Conservation (phyloP, 768 basidiomycete species). For the Lactifluus subvellereus region DNA sequence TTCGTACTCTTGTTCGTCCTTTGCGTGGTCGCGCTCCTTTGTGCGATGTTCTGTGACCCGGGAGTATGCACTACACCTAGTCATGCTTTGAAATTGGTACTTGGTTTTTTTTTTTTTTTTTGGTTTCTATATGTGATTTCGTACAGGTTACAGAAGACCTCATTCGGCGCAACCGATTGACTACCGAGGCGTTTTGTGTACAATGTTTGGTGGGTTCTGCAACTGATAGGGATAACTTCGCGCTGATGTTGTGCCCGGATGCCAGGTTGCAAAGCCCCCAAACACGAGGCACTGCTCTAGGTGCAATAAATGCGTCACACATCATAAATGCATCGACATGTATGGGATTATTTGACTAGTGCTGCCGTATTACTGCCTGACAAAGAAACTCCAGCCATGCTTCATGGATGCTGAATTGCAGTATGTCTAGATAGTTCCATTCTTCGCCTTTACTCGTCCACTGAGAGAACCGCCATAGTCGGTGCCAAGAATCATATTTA, state of each 20-base stretch:
- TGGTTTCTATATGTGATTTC: background rate
- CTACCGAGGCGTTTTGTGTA: background rate
- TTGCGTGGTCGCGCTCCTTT: background rate
- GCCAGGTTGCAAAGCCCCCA: background rate
- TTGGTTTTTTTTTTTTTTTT: background rate
- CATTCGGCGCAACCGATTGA: background rate
- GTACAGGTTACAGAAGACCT: constrained; percentile 2
- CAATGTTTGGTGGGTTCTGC: background rate
- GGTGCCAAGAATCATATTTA: constrained; percentile 7
- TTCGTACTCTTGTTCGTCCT: background rate
- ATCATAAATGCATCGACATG: background rate
- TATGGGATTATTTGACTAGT: background rate
- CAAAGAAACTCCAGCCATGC: background rate
- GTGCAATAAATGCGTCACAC: constrained; percentile 13
- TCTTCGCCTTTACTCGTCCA: background rate
- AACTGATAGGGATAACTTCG: background rate
- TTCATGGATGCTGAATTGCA: constrained; percentile 4
- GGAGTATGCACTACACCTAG: background rate
- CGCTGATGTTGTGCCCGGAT: background rate
- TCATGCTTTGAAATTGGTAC: constrained; percentile 1
- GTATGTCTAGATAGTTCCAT: background rate
- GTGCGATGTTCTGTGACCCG: background rate
- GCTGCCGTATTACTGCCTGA: background rate
- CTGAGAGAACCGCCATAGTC: background rate
- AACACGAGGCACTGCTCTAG: background rate